These are phyloP conservation scores for Pyrenula massariospora DNA, from an alignment of 495 filamentous ascomycete genomes.

Conservation along the genomic window DNA sequence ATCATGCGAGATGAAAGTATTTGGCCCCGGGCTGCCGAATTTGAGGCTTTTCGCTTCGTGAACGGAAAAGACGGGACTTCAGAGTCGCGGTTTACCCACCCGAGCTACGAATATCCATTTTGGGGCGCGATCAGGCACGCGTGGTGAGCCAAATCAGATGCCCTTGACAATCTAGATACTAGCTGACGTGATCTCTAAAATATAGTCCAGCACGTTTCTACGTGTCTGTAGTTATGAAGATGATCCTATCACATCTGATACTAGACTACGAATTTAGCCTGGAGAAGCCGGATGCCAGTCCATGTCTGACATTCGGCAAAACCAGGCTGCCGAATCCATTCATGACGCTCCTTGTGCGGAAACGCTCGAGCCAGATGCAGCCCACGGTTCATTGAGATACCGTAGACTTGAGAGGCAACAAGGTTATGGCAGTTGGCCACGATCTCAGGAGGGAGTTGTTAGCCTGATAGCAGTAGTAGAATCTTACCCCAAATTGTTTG, in stretches of 20 bases:
- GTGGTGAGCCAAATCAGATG: constrained; percentile 3
- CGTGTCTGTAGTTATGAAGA: constrained; percentile 8
- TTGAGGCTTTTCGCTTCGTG: constrained; percentile 9
- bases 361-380: no score
- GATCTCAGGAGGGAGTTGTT: no score
- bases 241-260: constrained; percentile 9
- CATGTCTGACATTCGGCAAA: constrained; percentile 5
- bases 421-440: no score
- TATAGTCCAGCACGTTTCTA: constrained; percentile 9
- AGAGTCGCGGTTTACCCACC: constrained; percentile 2
- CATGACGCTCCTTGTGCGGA: constrained; percentile 5
- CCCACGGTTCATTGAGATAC: no score
- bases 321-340: constrained; percentile 6
- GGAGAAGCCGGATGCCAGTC: not conserved
- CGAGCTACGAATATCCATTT: constrained; percentile 8
- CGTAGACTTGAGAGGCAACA: no score
- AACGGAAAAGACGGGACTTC: not conserved
- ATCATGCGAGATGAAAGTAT: constrained; percentile 6
- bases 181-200: not conserved
- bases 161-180: not conserved
- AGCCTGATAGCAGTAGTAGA: no score
- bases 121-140: constrained; percentile 8
- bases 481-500: no score
- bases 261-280: constrained; percentile 7
- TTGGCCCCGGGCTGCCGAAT: not conserved